Evolutionary conservation across 371 early-diverging fungal species (phyloP).

Genomic region (Lichtheimia hyalospora): DNA sequence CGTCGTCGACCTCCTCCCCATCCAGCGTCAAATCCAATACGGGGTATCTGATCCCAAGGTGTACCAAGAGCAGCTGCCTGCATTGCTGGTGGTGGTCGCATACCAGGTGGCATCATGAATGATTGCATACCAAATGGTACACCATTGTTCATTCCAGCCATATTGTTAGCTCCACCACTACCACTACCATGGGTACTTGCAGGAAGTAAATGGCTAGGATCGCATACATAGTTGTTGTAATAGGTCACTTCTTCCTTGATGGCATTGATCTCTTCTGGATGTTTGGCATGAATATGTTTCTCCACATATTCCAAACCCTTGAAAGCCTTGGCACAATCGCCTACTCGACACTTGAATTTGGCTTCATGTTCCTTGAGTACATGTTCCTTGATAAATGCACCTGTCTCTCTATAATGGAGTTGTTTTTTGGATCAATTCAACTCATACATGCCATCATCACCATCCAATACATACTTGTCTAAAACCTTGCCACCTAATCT

Average conservation of each 20-base stretch:
- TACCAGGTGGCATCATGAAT: conserved; percentile 19
- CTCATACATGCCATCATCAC: no score
- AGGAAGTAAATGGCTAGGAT: conserved; percentile 65
- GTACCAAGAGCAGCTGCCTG: conserved; percentile 51
- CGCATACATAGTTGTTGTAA: conserved; percentile 88
- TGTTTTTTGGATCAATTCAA: background rate
- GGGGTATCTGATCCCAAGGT: conserved; percentile 67
- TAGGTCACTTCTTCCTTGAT: conserved; percentile 64
- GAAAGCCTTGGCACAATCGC: conserved; percentile 89
- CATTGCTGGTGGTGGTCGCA: conserved; percentile 21
- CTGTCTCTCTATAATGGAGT: conserved; percentile 52
- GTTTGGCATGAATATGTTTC: conserved; percentile 91
- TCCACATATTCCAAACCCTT: conserved; percentile 91
- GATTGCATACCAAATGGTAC: conserved; percentile 32
- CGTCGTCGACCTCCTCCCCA: conserved; percentile 5
- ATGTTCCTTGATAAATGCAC: conserved; percentile 55
- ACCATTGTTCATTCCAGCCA: conserved; percentile 11
- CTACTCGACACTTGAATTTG: conserved; percentile 84
- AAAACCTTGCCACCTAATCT: conserved; percentile 76
- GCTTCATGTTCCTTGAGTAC: conserved; percentile 73
- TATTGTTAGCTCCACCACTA: background rate
- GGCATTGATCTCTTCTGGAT: conserved; percentile 69
- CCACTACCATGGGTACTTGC: conserved; percentile 3
- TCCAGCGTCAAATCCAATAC: conserved; percentile 61
- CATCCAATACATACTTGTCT: conserved; percentile 52